Base-by-base conservation (phyloP, 768 basidiomycete species). In the Cubamyces sp. region DNA sequence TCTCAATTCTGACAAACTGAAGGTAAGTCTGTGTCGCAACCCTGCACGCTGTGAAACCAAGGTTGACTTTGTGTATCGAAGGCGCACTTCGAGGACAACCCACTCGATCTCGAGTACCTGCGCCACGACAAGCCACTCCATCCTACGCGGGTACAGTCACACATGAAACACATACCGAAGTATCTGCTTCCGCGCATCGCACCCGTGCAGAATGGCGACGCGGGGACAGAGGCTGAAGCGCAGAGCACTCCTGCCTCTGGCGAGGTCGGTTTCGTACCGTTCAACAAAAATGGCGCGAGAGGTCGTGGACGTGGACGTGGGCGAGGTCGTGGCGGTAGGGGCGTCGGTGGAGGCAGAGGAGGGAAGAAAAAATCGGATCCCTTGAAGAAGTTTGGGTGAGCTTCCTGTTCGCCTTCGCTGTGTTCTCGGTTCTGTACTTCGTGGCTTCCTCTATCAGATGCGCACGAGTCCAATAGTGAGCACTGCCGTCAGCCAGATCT, bases 41-140 rank as follows among this genome's bases (percentile, higher is more conserved):
- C 54, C 16, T 30, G 5, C 37, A 23, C 12, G 18, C 34, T 18
- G 23, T 18, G 15, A 30, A 15, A 25, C n/a, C 19, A 28, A 16
- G 14, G 19, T 28, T 23, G 4, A 59, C 28, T 45, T n/a, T 39
- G 21, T 60, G 25, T 59, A 37, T 15, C 21, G 2, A 69, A 98
- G 96, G 94, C 95, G 6, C 96, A 98, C 75, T 98, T 99, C 65
- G 95, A 98, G 70, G 95, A 98, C 70, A 95, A 98, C 71, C 96
- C 96, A 1, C 80, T 92, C 8, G 96, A 98, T 71, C 81, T 98
- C 12, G 93, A 95, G 57, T 97, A 87, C 71, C 79, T 98, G 47
- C 86, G 93, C 2, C 97, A 98, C 74, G 97, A 99, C 75, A 94
- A 94, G 67, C 91, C 96, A 5, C 79, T 98, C 5, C 93, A 96